phyloP scores from a whole-genome alignment of 2,329 filamentous ascomycete species.

The Celoporthe dispersa region DNA sequence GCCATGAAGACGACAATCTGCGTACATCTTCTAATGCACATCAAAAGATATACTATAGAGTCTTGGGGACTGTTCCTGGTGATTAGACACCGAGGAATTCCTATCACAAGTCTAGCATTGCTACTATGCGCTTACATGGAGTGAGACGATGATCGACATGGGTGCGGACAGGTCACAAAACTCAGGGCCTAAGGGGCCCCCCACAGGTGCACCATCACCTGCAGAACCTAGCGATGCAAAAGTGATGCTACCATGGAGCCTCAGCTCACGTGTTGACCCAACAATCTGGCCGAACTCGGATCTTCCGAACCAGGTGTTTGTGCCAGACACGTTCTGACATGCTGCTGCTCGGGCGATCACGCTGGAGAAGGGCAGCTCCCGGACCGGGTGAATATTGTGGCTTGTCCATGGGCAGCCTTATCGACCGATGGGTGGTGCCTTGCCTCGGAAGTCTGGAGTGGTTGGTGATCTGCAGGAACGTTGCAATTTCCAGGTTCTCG shows the following conservation, averaged over 20 bases:
- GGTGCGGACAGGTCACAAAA: not conserved
- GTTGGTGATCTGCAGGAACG: not conserved
- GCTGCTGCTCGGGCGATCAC: not conserved
- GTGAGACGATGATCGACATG: not conserved
- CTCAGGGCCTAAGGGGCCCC: not conserved
- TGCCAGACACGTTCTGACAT: not conserved
- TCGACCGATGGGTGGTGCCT: not conserved
- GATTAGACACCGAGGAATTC: not conserved
- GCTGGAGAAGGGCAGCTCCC: not conserved
- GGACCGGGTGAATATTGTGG: not conserved
- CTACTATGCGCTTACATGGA: not conserved
- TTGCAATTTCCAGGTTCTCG: not conserved
- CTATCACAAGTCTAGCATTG: not conserved
- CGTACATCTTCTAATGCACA: not conserved
- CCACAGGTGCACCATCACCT: not conserved
- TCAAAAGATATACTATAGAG: not conserved
- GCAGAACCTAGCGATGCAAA: not conserved
- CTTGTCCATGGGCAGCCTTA: too few relatives aligned
- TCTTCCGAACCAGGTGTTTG: not conserved
- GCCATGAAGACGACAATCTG: not conserved
- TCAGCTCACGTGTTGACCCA: not conserved
- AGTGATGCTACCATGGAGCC: not conserved
- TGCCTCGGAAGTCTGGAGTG: not conserved
- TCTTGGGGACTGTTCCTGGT: too few relatives aligned
- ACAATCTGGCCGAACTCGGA: not conserved